These are phyloP conservation scores for Neonectria punicea DNA, from an alignment of 2,329 filamentous ascomycete species.

Conservation along the genomic window DNA sequence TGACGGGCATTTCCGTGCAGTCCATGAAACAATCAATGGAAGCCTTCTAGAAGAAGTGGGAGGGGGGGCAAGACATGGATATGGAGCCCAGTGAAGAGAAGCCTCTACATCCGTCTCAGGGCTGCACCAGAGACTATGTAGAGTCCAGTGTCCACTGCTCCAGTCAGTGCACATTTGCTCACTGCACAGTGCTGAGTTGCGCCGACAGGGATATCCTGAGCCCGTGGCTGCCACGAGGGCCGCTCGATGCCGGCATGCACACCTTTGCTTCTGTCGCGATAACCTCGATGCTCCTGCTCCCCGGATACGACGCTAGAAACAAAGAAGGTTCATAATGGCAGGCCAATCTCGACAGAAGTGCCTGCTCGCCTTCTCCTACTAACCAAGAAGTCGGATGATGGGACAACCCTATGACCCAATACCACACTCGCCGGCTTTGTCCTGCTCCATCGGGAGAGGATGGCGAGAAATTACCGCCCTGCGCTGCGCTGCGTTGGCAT, in stretches of 20 bases:
- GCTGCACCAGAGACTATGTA: conserved; percentile 25
- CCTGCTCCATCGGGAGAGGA: conserved; percentile 12
- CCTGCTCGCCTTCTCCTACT: background rate
- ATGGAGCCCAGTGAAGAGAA: background rate
- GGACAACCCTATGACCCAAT: background rate
- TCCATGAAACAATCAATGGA: conserved; percentile 41
- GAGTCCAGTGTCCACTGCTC: no score
- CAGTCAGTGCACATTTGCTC: conserved; percentile 11
- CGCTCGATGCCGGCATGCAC: conserved; percentile 32
- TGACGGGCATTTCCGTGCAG: conserved; percentile 37
- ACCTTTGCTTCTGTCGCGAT: conserved; percentile 40
- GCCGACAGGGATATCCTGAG: conserved; percentile 40
- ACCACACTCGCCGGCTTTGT: conserved; percentile 16
- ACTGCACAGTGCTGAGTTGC: conserved; percentile 24
- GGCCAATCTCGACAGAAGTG: background rate
- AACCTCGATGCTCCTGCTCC: conserved; percentile 31
- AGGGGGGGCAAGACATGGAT: background rate
- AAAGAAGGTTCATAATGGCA: conserved; percentile 15
- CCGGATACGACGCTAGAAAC: conserved; percentile 29
- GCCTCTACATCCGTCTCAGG: conserved; percentile 25
- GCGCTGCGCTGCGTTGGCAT: conserved; percentile 21
- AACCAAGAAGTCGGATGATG: background rate
- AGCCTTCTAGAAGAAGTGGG: conserved; percentile 45
- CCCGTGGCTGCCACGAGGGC: conserved; percentile 43
- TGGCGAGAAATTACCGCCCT: conserved; percentile 4